A percentile compares a stretch with the other conserved stretches of the same genome.
These are phyloP conservation scores for Helotiales sp. DNA, from an alignment of 2,329 filamentous ascomycete species.

Conservation along the genomic window DNA sequence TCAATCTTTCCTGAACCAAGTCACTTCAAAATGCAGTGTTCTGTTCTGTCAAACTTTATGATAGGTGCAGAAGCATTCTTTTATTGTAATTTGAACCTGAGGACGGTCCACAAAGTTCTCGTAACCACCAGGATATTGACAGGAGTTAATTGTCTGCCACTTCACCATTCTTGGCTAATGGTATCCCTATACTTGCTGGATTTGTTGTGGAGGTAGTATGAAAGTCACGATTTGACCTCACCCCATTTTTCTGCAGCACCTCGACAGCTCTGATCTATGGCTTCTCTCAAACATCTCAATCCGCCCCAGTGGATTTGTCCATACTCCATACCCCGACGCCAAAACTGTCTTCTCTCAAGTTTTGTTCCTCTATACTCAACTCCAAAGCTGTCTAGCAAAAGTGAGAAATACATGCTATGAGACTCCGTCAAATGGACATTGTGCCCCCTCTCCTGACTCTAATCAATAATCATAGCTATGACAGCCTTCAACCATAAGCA, in stretches of 20 bases:
- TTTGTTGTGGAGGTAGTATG: neutral
- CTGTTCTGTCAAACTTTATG: no score
- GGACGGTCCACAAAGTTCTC: no score
- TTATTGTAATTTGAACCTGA: no score
- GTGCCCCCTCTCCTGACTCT: neutral
- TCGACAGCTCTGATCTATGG: neutral
- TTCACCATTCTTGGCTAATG: no score
- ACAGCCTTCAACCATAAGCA: slow-evolving; percentile 42
- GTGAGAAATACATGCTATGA: slow-evolving; percentile 7
- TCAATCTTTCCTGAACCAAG: neutral
- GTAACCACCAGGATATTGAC: no score
- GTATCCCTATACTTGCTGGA: neutral
- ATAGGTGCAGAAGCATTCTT: no score
- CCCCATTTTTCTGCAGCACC: neutral
- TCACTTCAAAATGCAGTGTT: no score
- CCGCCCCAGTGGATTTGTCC: neutral
- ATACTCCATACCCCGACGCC: neutral
- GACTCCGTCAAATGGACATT: slow-evolving; percentile 4
- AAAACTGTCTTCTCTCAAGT: neutral
- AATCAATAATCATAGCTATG: neutral
- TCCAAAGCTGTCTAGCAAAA: neutral
- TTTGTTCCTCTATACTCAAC: neutral
- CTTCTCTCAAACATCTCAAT: slow-evolving; percentile 6
- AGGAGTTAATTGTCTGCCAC: no score
- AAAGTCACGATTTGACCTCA: neutral